These are phyloP conservation scores for Diaporthe eres DNA, from an alignment of 2,329 filamentous ascomycete species.

Conservation along the genomic window DNA sequence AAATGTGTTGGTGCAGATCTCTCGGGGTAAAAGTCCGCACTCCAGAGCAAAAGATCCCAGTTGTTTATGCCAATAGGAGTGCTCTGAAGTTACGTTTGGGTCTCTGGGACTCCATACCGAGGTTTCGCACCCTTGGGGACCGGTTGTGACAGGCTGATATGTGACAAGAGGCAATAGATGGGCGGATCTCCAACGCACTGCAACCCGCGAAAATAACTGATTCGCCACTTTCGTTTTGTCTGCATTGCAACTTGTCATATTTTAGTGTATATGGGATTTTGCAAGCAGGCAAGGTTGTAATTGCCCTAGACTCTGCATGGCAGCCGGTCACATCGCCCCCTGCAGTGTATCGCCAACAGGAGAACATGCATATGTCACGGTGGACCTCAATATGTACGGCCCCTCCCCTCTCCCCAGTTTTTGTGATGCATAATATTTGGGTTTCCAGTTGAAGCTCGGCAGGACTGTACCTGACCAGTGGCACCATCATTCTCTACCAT, in stretches of 20 bases:
- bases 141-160: background rate
- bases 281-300: background rate
- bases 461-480: background rate
- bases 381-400: background rate
- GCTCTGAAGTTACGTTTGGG: background rate
- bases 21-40: background rate
- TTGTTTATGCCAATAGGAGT: background rate
- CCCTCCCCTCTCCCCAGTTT: background rate
- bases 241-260: background rate
- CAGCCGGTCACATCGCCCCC: background rate
- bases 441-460: background rate
- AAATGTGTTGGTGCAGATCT: background rate
- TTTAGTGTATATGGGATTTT: background rate
- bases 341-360: background rate
- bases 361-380: background rate
- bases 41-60: background rate
- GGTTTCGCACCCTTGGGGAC: background rate
- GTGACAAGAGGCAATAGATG: background rate
- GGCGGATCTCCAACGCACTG: background rate
- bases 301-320: slow-evolving; percentile 6
- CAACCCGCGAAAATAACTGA: background rate
- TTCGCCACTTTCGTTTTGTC: background rate
- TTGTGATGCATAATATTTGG: background rate
- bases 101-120: background rate
- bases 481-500: too few relatives aligned